Percentiles rank a stretch among this genome's conserved stretches.
Conservation (phyloP, 495 filamentous ascomycete species). For the Aspergillus egyptiacus region DNA sequence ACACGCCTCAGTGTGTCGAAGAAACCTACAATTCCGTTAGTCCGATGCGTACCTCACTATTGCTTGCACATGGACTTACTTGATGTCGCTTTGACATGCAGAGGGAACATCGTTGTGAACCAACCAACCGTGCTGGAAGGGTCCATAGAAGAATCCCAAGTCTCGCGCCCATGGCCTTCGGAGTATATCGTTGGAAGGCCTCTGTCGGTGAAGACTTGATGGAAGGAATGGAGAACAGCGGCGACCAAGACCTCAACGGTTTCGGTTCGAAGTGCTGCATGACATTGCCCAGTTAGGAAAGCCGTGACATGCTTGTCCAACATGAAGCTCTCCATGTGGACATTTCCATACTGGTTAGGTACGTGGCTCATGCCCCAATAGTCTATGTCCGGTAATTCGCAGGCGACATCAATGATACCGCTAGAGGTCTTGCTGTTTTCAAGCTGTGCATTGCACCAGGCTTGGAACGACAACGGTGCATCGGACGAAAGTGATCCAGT, state of each 20-base stretch:
- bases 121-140: conserved; percentile 54
- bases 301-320: conserved; percentile 41
- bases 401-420: conserved; percentile 26
- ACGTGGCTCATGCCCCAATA: conserved; percentile 51
- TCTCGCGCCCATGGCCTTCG: conserved; percentile 54
- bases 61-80: conserved; percentile 22
- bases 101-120: conserved; percentile 53
- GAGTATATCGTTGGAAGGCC: conserved; percentile 48
- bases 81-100: conserved; percentile 28
- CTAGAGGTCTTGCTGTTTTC: conserved; percentile 30
- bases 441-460: conserved; percentile 50
- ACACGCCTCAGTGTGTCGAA: conserved; percentile 37
- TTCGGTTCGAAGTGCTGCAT: conserved; percentile 46
- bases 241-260: conserved; percentile 49
- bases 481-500: conserved; percentile 33
- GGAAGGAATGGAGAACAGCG: conserved; percentile 46
- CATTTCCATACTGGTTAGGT: conserved; percentile 46
- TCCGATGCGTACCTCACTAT: not conserved
- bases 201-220: conserved; percentile 45
- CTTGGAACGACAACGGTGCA: conserved; percentile 54
- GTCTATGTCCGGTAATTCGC: conserved; percentile 27
- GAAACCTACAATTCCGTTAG: conserved; percentile 19
- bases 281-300: conserved; percentile 36
- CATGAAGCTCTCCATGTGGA: conserved; percentile 37
- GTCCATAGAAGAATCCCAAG: conserved; percentile 45